Percentiles rank a stretch among this genome's conserved stretches.
phyloP scores from a whole-genome alignment of 106 monocot species.

The Allium sativum region DNA sequence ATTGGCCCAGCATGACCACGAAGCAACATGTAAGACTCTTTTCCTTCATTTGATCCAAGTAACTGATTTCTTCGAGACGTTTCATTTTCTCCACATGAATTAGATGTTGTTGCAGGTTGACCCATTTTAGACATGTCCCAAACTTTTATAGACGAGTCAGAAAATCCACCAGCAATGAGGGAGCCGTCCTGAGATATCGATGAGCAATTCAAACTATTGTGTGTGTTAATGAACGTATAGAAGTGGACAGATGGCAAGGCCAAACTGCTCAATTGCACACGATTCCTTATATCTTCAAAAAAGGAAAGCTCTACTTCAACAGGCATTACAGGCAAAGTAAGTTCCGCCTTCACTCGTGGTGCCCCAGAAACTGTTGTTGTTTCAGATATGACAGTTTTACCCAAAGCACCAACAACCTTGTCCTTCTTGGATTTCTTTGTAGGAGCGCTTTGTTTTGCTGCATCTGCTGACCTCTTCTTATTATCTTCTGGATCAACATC shows the following conservation, averaged over 20 bases:
- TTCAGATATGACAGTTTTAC: conserved; percentile 65
- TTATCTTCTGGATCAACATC: conserved; percentile 71
- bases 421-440: conserved; percentile 81
- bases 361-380: conserved; percentile 54
- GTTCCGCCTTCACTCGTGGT: conserved; percentile 88
- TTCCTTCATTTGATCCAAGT: conserved; percentile 44
- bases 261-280: conserved; percentile 74
- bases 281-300: conserved; percentile 85
- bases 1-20: conserved; percentile 91
- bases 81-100: conserved; percentile 55
- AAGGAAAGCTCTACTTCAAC: conserved; percentile 65
- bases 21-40: conserved; percentile 54
- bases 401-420: conserved; percentile 65
- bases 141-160: conserved; percentile 96
- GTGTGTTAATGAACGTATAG: conserved; percentile 87
- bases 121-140: conserved; percentile 97
- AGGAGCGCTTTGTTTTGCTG: conserved; percentile 59
- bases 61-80: conserved; percentile 24
- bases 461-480: conserved; percentile 63
- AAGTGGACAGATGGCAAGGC: conserved; percentile 93
- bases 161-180: conserved; percentile 91
- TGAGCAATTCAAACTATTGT: conserved; percentile 89
- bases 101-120: conserved; percentile 36
- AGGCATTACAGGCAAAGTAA: conserved; percentile 72
- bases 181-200: conserved; percentile 88